Evolutionary conservation across 2,329 filamentous ascomycete species (phyloP).

Genomic region (Zymoseptoria ardabiliae): DNA sequence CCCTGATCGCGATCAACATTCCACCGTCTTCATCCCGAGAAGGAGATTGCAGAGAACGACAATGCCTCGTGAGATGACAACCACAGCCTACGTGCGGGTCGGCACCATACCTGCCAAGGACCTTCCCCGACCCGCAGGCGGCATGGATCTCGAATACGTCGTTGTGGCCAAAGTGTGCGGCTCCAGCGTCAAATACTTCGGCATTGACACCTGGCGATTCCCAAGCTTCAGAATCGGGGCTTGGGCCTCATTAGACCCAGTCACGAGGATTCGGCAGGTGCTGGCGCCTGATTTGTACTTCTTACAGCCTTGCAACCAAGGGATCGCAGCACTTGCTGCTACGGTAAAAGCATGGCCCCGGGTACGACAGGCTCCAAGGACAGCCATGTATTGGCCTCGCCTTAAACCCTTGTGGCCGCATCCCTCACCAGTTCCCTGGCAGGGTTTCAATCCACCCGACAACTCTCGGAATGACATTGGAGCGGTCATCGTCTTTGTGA

Average conservation of each 20-base stretch:
- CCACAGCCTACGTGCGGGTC: too few species aligned
- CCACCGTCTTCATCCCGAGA: too few species aligned
- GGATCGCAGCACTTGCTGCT: neutral
- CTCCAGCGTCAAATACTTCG: neutral
- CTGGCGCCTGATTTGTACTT: too few species aligned
- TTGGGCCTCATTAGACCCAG: neutral
- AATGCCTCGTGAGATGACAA: too few species aligned
- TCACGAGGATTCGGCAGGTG: neutral
- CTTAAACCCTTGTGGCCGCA: neutral
- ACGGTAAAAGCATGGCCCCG: neutral
- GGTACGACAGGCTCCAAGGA: neutral
- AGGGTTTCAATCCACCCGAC: neutral
- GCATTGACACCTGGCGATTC: neutral
- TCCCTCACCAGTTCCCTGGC: neutral
- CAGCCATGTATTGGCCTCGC: neutral
- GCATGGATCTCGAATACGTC: too few species aligned
- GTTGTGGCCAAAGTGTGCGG: too few species aligned
- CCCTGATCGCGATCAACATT: too few species aligned
- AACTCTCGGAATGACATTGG: too few species aligned
- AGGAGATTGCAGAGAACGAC: too few species aligned
- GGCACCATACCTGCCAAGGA: too few species aligned
- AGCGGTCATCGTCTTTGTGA: conserved; percentile 1
- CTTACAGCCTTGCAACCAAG: neutral
- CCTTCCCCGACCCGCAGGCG: too few species aligned
- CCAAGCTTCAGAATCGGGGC: neutral